These are phyloP conservation scores for Plasmodium ovale DNA, from an alignment of 169 alveolate genomes.

Conservation along the genomic window DNA sequence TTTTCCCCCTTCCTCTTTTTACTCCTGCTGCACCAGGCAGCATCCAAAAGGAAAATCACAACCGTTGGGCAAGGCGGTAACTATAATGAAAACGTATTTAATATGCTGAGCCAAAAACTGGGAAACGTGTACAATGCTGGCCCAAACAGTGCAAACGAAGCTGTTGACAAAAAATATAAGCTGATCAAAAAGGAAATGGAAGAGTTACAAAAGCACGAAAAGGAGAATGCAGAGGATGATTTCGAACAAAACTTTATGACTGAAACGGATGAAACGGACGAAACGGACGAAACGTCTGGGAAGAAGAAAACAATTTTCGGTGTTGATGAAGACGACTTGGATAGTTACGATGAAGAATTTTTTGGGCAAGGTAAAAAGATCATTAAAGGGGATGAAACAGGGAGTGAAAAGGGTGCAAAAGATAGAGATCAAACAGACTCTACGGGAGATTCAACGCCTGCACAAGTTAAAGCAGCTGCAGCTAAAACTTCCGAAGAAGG, in stretches of 20 bases:
- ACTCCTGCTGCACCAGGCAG: neutral
- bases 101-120: neutral
- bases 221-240: neutral
- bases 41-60: neutral
- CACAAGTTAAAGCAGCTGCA: neutral
- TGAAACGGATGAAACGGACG: neutral
- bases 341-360: constrained; percentile 3
- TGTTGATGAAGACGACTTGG: constrained; percentile 19
- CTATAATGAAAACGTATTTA: neutral
- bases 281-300: neutral
- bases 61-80: neutral
- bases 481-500: neutral
- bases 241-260: neutral
- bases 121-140: neutral
- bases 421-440: neutral
- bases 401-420: neutral
- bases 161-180: neutral
- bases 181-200: neutral
- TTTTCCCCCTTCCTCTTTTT: too few species aligned
- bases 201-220: neutral
- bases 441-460: neutral
- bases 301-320: neutral
- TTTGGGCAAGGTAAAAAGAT: neutral
- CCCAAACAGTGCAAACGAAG: neutral
- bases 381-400: neutral